Base-by-base conservation (phyloP, 768 basidiomycete genomes). In the Boletus rubroflammeus region DNA sequence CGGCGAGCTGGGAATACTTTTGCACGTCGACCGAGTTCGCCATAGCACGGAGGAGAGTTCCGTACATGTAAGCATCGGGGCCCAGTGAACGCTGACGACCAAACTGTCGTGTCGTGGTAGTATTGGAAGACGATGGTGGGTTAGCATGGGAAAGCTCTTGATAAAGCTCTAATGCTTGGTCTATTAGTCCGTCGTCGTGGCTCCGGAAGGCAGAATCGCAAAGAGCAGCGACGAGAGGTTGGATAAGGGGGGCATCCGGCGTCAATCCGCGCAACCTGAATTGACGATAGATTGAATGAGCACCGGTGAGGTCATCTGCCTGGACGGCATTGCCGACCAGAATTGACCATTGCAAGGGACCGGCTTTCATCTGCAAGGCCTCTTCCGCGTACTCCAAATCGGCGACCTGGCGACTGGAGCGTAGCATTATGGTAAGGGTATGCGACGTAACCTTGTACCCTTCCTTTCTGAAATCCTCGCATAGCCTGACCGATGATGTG, bases 121-220 rank as follows among this genome's bases (percentile, higher is more conserved):
- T 19, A 34, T 47, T 54, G 32, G 67, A 44, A 21, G 59, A 47
- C 1, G 66, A 55, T 14, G 66, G 58, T 3, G 74, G 72, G 29
- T 62, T 62, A n/a, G 67, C 65, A 32, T 55, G 63, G 6, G 72
- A 67, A 28, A 84, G 72, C 39, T 82, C 80, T 15, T 62, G 63
- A 60, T 84, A 86, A 1, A 88, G 65, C 9, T 62, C 62, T 6
- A 90, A 67, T 4, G 86, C 87, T 39, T 65, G 69, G 57, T 83
- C 78, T 50, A 90, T 72, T 23, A 67, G 66, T 8, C 68, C 62
- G 3, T 82, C 77, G 2, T 75, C 66, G 15, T 72, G 71, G 19
- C 62, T 58, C 19, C 63, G 69, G 26, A 75, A 61, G 26, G 69
- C 64, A 19, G 68, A 62, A 25, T 72, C 70, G 63, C 81, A 82